These are phyloP conservation scores for Phytophthora sansomeana DNA, from an alignment of 352 stramenopile species.

Conservation along the genomic window DNA sequence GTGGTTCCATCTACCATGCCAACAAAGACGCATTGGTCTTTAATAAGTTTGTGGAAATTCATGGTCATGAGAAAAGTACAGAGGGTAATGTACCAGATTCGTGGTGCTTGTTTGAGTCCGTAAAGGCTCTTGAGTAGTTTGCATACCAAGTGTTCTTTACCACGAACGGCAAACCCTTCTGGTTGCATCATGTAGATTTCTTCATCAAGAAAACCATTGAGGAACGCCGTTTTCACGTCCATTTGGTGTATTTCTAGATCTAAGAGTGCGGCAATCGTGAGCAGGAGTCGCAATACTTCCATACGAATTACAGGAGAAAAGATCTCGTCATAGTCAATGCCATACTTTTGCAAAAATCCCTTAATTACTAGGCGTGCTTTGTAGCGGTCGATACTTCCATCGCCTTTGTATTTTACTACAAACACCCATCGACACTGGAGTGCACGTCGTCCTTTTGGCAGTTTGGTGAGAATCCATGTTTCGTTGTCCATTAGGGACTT, in stretches of 20 bases:
- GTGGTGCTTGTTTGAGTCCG: no score
- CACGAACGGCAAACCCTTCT: slow-evolving; percentile 1
- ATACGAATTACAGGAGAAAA: slow-evolving; percentile 7
- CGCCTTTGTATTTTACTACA: slow-evolving; percentile 10
- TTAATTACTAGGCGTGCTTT: no score
- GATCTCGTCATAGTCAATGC: slow-evolving; percentile 5
- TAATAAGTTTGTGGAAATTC: no score
- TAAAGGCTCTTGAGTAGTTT: no score
- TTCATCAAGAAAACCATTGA: slow-evolving; percentile 21
- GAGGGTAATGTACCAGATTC: no score
- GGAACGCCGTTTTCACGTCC: slow-evolving; percentile 25
- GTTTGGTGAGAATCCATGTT: not conserved
- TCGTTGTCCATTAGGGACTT: slow-evolving; percentile 5
- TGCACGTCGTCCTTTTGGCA: not conserved
- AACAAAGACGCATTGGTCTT: slow-evolving; percentile 26
- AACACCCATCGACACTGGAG: slow-evolving; percentile 10
- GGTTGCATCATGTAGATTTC: slow-evolving; percentile 21
- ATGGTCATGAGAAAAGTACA: no score
- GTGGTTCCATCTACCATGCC: slow-evolving; percentile 5
- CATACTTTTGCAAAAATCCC: slow-evolving; percentile 6
- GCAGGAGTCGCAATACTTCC: slow-evolving; percentile 7
- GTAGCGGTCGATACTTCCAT: slow-evolving; percentile 7
- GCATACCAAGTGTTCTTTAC: no score
- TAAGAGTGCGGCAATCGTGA: slow-evolving; percentile 14
- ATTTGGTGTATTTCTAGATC: slow-evolving; percentile 25